Base-by-base conservation (phyloP, 768 basidiomycete species). In the Amanita rubescens region DNA sequence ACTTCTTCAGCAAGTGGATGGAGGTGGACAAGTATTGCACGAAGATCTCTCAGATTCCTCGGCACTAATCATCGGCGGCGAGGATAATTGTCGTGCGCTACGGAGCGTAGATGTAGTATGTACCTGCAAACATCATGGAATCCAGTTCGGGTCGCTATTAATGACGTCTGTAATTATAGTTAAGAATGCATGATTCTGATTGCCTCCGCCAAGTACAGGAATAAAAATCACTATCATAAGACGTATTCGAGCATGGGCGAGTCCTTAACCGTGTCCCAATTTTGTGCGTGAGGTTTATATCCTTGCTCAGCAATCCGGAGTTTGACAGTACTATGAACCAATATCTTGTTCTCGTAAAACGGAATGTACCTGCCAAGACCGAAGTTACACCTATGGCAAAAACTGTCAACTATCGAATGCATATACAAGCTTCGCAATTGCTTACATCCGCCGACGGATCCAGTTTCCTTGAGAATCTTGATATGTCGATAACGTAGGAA, bases 331-430 rank as follows among this genome's bases (percentile, higher is more conserved):
- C 49, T 43, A 51, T 66, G 65, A n/a, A 66, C 61, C 38, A 58
- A 51, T 43, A 65, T 51, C 41, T 59, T 42, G 46, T 65, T 57
- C 7, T 62, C 51, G 34, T 57, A 39, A 50, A 63, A 62, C 14
- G 63, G 65, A 19, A 66, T 63, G 49, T 64, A 66, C 14, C 65
- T 55, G n/a, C 65, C 65, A 53, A 58, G 61, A 2, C 65, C 65
- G 39, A 65, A 59, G 42, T 66, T 66, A 24, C 61, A 60, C 61
- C 65, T 66, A 41, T n/a, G 30, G 15, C 19, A 37, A 5, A 34
- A 19, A 22, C 20, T 12, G 19, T 12, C 15, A 44, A 10, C 17
- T 22, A 19, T 22, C 15, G 25, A 14, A 12, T 2, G 12, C 17
- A 8, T 30, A 8, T 15, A n/a, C 17, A 24, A 17, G 20, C 24